phyloP scores from a whole-genome alignment of 1,284 basidiomycete species.

The Ustilago trichophora region DNA sequence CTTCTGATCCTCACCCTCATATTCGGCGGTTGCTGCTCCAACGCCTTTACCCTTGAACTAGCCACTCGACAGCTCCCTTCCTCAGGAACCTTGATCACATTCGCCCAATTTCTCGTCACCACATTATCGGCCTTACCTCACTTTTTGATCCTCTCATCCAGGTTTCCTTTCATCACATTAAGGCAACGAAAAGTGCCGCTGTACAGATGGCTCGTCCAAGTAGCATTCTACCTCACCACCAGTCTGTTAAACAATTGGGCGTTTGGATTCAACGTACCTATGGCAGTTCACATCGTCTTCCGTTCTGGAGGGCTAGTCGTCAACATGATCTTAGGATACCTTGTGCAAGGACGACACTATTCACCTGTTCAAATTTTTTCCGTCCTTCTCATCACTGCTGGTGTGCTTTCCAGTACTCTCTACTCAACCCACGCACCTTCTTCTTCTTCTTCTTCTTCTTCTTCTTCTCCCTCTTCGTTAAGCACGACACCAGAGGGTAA shows the following conservation, averaged over 20 bases:
- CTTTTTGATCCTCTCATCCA: conserved; percentile 29
- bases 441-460: too few relatives aligned
- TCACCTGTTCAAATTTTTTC: conserved; percentile 68
- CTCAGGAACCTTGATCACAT: conserved; percentile 60
- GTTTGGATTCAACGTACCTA: conserved; percentile 83
- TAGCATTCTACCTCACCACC: conserved; percentile 80
- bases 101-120: conserved; percentile 60
- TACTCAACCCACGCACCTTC: too few relatives aligned
- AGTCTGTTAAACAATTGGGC: conserved; percentile 90
- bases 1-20: conserved; percentile 58
- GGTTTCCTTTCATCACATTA: conserved; percentile 11
- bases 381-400: conserved; percentile 80
- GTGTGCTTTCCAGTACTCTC: conserved; percentile 86
- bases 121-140: conserved; percentile 49
- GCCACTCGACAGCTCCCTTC: conserved; percentile 54
- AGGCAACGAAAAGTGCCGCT: conserved; percentile 73
- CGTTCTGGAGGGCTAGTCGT: conserved; percentile 87
- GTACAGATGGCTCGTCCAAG: conserved; percentile 79
- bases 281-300: conserved; percentile 94
- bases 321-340: conserved; percentile 79
- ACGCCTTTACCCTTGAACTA: conserved; percentile 61
- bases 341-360: conserved; percentile 69
- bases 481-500: too few relatives aligned
- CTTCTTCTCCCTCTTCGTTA: too few relatives aligned
- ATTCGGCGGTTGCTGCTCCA: conserved; percentile 65